Evolutionary conservation across 1,284 basidiomycete genomes (phyloP), one percentile per base, ranked within the genome.

Genomic region (Apiotrichum domesticum): DNA sequence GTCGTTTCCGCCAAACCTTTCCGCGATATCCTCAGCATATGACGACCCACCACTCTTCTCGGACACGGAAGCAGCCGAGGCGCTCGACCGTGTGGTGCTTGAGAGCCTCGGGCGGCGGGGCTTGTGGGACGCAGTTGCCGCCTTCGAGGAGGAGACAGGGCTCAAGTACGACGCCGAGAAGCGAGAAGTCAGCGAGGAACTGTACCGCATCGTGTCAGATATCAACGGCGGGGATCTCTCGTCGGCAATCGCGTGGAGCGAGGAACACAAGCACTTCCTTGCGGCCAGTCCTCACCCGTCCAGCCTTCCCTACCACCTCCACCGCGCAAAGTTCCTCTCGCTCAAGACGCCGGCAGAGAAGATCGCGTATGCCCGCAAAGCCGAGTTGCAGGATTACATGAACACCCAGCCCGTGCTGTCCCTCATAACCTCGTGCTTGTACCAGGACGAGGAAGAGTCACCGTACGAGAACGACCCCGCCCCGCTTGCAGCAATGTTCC

Each of bases 201-300:
- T 97, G 54, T 85, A 92, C 66, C 74, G 77, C 40, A 90, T 95
- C 66, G 78, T 90, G 35, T 80, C 81, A 37, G 83, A 86, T 3
- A 80, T 96, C 47, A 78, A 82, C 62, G 78, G 74, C 53, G 83
- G 85, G 47, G 82, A 90, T 63, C 85, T 92, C 39, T 69, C 73
- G 1, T 85, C 85, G 13, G 93, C 93, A 34, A 80, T 96, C 37
- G 78, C 78, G 86, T 95, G 91, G 92, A 83, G 85, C n/a, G 77
- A 77, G 13, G 78, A 77, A 49, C 78, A 78, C 51, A 85, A 93
- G 41, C 56, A 67, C 1, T 91, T 88, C 71, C 80, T 94, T 6
- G 78, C 79, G 39, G 76, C 80, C 1, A 84, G 87, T 11, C 83
- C 82, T 0, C 73, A 76, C 48, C 68, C 74, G 4, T 93, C 90